Evolutionary conservation across 495 filamentous ascomycete species (phyloP), one percentile per base, ranked within the genome.

Genomic region (Sphaerosporella brunnea): DNA sequence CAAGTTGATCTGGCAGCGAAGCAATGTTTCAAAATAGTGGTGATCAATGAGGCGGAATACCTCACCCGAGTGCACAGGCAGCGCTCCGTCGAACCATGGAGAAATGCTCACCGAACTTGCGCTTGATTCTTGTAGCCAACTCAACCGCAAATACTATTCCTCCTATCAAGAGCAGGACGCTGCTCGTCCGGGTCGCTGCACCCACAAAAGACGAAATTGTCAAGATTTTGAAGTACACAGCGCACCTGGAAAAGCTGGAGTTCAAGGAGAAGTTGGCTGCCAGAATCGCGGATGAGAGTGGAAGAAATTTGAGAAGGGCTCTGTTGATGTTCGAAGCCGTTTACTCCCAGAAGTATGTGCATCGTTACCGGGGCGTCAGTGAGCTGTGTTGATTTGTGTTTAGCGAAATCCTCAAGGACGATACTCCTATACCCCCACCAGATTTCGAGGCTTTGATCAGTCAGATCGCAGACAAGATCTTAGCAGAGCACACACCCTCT

Each of bases 1-100:
- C 92, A 96, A 65, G 92, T 97, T 11, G 90, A 97, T 62, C 71
- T 83, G 48, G 64, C 73, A 4, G 90, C 92, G 23, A 81, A 77
- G 60, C 90, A 97, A 62, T 72, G 77, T 36, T 97, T 97, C 69
- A 97, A 97, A 67, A 84, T 97, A 10, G 92, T 97, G 1, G 86
- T 97, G 28, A 94, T 97, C 69, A 97, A 97, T 58, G 90, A 97
- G 67, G 90, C 90, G n/a, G 92, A 97, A 56, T 81, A 93, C 56
- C 68, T 97, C 39, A 92, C 80, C 0, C 67, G 90, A 35, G 90
- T 73, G 90, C 90, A 4, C 90, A 97, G 65, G 92, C 92, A 0
- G 90, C 90, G 42, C 69, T 97, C 61, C 74, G 90, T 61, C 71
- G 90, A 47, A 97, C 90, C 0, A 97, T 97, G 90, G 90, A 97